Base-by-base conservation (phyloP, 768 basidiomycete genomes). In the Tremella yokohamensis region DNA sequence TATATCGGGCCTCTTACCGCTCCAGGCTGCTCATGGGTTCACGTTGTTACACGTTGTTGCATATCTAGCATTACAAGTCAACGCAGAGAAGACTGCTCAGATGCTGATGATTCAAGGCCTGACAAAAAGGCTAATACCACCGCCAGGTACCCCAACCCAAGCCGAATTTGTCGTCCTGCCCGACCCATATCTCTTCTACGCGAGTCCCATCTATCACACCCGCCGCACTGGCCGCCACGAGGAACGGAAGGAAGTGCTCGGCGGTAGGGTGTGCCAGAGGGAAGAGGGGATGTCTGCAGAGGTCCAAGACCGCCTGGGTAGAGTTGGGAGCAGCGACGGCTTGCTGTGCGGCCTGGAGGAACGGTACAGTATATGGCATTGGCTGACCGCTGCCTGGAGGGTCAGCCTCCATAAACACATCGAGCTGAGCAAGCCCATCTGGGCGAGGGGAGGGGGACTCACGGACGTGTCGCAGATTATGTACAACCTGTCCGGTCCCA, bases 221-320 rank as follows among this genome's bases (percentile, higher is more conserved):
- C 42, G 83, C 85, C 9, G 87, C 88, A 2, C 87, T 88, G 2
- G 84, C 86, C 2, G 85, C 87, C 40, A 89, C 80, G 70, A 89
- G 88, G 15, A 90, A 61, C 9, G 89, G 89, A 13, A 90, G 79
- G 66, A 90, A 88, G 68, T 90, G 89, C 25, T 92, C 89, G 62
- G 84, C 84, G 2, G 86, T 81, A 1, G 88, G 89, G 65, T 92
- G 87, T 22, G 85, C 82, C 0, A 79, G 67, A 2, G 84, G 81
- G 80, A 87, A 90, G 8, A 82, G 82, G 3, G 78, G 75, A 63
- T 89, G 87, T 40, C 77, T 76, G 8, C 80, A 78, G 58, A 91
- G 78, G 11, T 76, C 74, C 8, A 64, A 25, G 6, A 53, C 52
- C 1, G 58, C 45, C n/a, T 58, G 44, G 20, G 63, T 29, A 3